A percentile compares a stretch with the other conserved stretches of the same genome.
Evolutionary conservation across 2,329 filamentous ascomycete species (phyloP).

Genomic region (Coleophoma cylindrospora): DNA sequence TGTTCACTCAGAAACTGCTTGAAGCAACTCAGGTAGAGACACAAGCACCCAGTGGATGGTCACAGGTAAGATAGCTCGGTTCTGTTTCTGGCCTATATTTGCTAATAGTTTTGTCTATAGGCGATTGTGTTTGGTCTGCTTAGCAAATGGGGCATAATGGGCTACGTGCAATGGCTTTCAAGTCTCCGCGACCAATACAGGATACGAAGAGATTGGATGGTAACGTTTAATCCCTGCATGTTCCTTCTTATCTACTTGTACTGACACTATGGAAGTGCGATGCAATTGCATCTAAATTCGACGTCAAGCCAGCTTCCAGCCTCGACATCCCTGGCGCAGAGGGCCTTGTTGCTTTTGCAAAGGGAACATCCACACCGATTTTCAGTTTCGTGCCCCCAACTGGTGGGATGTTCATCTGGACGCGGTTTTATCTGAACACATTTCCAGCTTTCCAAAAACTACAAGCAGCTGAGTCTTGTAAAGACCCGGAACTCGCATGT

Average conservation of each 20-base stretch:
- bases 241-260: neutral
- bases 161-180: neutral
- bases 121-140: neutral
- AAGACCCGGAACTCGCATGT: neutral
- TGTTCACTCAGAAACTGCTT: constrained; percentile 24
- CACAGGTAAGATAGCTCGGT: neutral
- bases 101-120: neutral
- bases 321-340: neutral
- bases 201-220: neutral
- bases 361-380: constrained; percentile 10
- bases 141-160: neutral
- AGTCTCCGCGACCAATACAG: neutral
- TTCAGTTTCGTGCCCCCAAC: constrained; percentile 25
- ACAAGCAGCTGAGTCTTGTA: neutral
- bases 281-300: constrained; percentile 9
- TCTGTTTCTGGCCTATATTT: no score
- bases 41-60: neutral
- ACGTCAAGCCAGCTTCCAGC: constrained; percentile 12
- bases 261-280: neutral
- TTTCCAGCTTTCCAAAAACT: constrained; percentile 5
- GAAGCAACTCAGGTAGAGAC: constrained; percentile 12
- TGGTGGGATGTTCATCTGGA: constrained; percentile 29
- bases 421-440: constrained; percentile 22
- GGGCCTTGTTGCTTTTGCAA: neutral
- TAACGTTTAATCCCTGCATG: neutral